These are phyloP conservation scores for Carallia pectinifolia DNA, from an alignment of 345 rosid species.

Conservation along the genomic window DNA sequence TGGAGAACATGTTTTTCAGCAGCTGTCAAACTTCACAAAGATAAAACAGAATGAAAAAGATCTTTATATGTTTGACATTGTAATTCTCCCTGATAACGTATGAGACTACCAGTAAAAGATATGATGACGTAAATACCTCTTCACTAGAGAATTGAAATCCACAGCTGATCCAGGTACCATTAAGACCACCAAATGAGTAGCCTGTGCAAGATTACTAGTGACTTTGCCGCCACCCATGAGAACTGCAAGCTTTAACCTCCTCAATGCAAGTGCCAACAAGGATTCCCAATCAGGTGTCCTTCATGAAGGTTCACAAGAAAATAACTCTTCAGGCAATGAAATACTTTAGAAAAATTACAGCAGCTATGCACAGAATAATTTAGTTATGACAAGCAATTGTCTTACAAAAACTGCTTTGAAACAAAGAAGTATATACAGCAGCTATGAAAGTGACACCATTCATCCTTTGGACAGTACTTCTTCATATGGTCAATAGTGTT, in stretches of 20 bases:
- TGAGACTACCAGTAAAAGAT: background rate
- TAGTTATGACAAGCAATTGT: background rate
- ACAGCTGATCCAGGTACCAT: slow-evolving; percentile 38
- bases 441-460: slow-evolving; percentile 64
- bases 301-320: slow-evolving; percentile 19
- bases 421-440: slow-evolving; percentile 62
- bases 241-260: slow-evolving; percentile 74
- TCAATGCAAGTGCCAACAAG: slow-evolving; percentile 47
- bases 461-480: slow-evolving; percentile 73
- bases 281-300: slow-evolving; percentile 61
- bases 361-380: background rate
- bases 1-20: slow-evolving; percentile 44
- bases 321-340: background rate
- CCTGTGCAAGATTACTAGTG: slow-evolving; percentile 49
- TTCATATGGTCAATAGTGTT: slow-evolving; percentile 47
- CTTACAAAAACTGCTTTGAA: slow-evolving; percentile 49
- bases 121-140: slow-evolving; percentile 39
- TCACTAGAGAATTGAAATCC: slow-evolving; percentile 41
- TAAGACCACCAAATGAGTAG: slow-evolving; percentile 75
- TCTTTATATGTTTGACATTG: too few relatives aligned
- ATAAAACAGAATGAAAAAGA: background rate
- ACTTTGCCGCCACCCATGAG: slow-evolving; percentile 77
- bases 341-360: background rate
- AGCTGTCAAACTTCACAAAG: slow-evolving; percentile 42
- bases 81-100: too few relatives aligned